Evolutionary conservation across 805 yeast genomes (phyloP), one percentile per base, ranked within the genome.

Genomic region (Candida ovalis): DNA sequence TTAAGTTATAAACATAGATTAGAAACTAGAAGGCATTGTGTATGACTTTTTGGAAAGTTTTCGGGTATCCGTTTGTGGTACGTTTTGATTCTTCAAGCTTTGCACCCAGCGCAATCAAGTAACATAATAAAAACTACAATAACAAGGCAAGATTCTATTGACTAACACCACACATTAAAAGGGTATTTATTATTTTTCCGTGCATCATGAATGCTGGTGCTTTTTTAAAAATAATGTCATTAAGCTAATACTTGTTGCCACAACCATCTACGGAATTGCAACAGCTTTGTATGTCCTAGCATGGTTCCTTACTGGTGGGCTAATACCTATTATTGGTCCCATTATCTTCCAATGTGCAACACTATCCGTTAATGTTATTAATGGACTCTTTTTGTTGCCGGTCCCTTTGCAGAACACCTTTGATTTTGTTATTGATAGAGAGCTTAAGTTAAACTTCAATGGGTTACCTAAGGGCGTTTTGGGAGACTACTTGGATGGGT

Each of bases 361-460:
- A 8, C 61, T 64, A 22, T 44, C 69, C 40, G 61, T 68, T 8
- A 55, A 60, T 25, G 49, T 62, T 21, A 56, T 69, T 33, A 58
- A 63, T 33, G 60, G 61, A 18, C 35, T 48, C 3, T 45, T 68
- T n/a, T 51, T 71, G 2, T 51, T 71, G 17, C 71, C 72, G 2
- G 47, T 45, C 2, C 67, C 71, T 1, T 49, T 69, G 6, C 50
- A 46, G 2, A 46, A 44, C 12, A 55, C 67, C 2, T 71, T 70
- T 51, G 74, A 71, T 43, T 50, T 53, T 40, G 63, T 67, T 2
- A 39, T 68, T 21, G 49, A 47, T 32, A 30, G 44, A n/a, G 62
- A 62, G 33, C 41, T 57, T 40, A 28, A 45, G 1, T 25, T 61
- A 23, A 60, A 60, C 5, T 51, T 52, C 41, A 56, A 58, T 43